Evolutionary conservation across 2,329 filamentous ascomycete species (phyloP).

Genomic region (Fusarium sp.): DNA sequence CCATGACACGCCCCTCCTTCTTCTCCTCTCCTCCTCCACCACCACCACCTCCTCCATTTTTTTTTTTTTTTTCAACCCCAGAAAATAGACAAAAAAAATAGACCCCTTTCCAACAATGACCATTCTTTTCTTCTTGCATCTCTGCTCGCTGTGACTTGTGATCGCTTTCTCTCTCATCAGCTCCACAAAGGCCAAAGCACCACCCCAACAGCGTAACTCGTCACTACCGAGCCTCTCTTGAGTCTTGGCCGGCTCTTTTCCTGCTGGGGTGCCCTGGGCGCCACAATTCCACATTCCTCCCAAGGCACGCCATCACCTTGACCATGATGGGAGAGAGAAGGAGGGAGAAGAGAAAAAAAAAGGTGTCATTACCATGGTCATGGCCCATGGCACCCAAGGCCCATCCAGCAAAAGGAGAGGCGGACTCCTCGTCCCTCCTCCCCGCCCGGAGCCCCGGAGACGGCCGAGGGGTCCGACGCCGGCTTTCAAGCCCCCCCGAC

Average conservation of each 20-base stretch:
- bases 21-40: too few species aligned
- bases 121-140: neutral
- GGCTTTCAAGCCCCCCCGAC: constrained; percentile 40
- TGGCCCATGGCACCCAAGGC: neutral
- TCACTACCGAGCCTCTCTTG: constrained; percentile 12
- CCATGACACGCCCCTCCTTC: neutral
- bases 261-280: constrained; percentile 25
- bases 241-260: constrained; percentile 22
- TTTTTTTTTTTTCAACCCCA: too few species aligned
- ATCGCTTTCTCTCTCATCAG: constrained; percentile 6
- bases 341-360: neutral
- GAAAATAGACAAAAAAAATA: too few species aligned
- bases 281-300: constrained; percentile 31
- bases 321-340: constrained; percentile 13
- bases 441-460: constrained; percentile 42
- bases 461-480: constrained; percentile 45
- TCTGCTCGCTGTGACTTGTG: too few species aligned
- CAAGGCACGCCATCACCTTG: constrained; percentile 28
- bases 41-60: too few species aligned
- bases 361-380: constrained; percentile 12
- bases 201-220: constrained; percentile 13
- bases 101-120: neutral
- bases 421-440: too few species aligned
- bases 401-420: neutral
- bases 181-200: constrained; percentile 34